These are phyloP conservation scores for Samsoniella hepiali DNA, from an alignment of 2,329 filamentous ascomycete genomes.

Conservation along the genomic window DNA sequence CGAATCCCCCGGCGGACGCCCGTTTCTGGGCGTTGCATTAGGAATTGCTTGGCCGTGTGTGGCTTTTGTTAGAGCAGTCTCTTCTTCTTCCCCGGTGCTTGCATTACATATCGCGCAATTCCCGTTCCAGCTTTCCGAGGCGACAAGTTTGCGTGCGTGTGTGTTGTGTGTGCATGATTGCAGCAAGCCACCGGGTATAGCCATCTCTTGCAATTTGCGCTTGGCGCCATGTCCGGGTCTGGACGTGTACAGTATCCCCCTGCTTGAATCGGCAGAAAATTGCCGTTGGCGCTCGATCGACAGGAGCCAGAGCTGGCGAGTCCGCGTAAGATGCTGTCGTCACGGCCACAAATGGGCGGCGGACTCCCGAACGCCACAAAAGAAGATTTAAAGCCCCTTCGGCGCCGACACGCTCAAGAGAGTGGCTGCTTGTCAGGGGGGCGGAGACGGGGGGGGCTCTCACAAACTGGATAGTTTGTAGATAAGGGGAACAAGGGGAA, in stretches of 20 bases:
- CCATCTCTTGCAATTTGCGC: not conserved
- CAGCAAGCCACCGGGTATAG: not conserved
- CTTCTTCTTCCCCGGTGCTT: not conserved
- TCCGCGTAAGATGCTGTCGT: constrained; percentile 17
- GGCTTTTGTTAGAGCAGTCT: not conserved
- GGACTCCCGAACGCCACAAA: constrained; percentile 7
- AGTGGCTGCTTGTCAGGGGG: constrained; percentile 7
- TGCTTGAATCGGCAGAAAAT: constrained; percentile 7
- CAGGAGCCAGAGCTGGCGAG: not conserved
- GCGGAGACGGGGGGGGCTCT: not conserved
- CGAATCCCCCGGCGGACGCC: not conserved
- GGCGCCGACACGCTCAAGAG: constrained; percentile 6
- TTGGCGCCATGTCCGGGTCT: not conserved
- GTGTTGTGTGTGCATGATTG: not conserved
- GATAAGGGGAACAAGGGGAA: not conserved
- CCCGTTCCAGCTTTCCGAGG: not conserved
- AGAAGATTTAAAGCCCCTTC: not conserved
- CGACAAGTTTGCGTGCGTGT: not conserved
- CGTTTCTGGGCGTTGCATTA: not conserved
- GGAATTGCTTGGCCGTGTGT: constrained; percentile 4
- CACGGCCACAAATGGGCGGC: not conserved
- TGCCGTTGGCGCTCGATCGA: not conserved
- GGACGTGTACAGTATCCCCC: not conserved
- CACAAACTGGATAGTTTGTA: not conserved
- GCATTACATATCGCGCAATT: not conserved